Base-by-base conservation (phyloP, 2,329 filamentous ascomycete genomes). In the Cadophora sp. region DNA sequence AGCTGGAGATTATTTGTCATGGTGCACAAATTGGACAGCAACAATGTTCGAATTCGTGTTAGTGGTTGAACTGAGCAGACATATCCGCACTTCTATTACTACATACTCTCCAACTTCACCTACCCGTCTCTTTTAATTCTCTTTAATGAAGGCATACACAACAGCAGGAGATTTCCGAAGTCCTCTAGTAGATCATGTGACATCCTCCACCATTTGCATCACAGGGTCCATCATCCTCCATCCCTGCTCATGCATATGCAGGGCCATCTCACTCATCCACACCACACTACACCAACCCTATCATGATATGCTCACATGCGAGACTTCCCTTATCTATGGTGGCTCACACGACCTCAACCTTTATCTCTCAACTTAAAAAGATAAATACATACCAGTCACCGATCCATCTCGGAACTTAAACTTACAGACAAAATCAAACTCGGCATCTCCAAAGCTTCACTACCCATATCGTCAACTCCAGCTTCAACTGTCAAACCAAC, bases 191-290 rank as follows among this genome's bases (percentile, higher is more conserved):
- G 39, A 53, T 53, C 50, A 53, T 53, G 50, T 53, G 50, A 53
- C 16, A 18, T 53, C 27, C 30, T 30, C 36, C 36, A 6, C 24
- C 5, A 2, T 4, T n/a, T 14, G 27, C 27, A n/a, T 53, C 50
- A 53, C 50, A 30, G 16, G 50, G 24, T n/a, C 27, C 1, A n/a
- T 16, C 16, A 58, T 41, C 33, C 53, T 33, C 27, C 4, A 58
- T 41, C 33, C 53, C 30, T 58, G 53, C n/a, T 22, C 53, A 58
- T 41, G 53, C 53, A 58, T 58, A 58, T 58, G 53, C 53, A 58
- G 33, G 51, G 53, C 24, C 53, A 13, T 39, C 33, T 39, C 53
- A 58, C 50, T 53, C 50, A 58, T 41, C 18, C 33, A 24, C 33
- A 50, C 47, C 24, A 39, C 27, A 22, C 27, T 24, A 56, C 51